These are phyloP conservation scores for Ascochyta pisi DNA, from an alignment of 2,329 filamentous ascomycete species.

Conservation along the genomic window DNA sequence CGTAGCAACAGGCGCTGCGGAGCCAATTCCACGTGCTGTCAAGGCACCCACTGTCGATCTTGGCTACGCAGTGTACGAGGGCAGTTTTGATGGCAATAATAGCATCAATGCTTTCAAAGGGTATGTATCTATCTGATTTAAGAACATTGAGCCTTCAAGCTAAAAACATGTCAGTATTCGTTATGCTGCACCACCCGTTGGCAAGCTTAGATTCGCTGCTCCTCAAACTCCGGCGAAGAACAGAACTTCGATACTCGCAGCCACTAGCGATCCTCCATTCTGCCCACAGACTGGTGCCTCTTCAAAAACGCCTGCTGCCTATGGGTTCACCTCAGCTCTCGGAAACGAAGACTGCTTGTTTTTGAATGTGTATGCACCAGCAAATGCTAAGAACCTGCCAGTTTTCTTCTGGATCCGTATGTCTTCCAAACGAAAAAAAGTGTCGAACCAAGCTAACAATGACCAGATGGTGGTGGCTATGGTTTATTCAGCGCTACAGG, in stretches of 20 bases:
- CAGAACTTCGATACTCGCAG: constrained; percentile 51
- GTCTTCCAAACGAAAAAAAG: constrained; percentile 16
- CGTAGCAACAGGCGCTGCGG: constrained; percentile 21
- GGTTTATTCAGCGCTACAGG: constrained; percentile 40
- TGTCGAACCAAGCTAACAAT: constrained; percentile 29
- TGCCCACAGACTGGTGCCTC: constrained; percentile 45
- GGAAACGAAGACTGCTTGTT: constrained; percentile 52
- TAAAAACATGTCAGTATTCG: constrained; percentile 48
- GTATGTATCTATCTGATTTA: constrained; percentile 16
- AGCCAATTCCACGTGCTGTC: constrained; percentile 31
- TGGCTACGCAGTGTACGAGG: constrained; percentile 43
- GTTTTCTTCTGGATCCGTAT: constrained; percentile 63
- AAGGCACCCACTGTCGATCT: constrained; percentile 39
- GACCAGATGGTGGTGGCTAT: constrained; percentile 51
- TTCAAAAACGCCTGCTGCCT: constrained; percentile 33
- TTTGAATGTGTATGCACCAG: constrained; percentile 50
- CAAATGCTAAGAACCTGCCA: constrained; percentile 55
- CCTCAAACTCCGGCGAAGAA: constrained; percentile 54
- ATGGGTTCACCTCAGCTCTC: constrained; percentile 40
- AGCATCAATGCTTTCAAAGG: constrained; percentile 44
- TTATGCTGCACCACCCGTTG: constrained; percentile 61
- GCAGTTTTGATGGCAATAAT: constrained; percentile 30
- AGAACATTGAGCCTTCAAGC: not conserved
- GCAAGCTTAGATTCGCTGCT: constrained; percentile 59
- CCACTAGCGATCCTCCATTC: constrained; percentile 52